Conservation (phyloP, 805 yeast species). For the Spathaspora arborariae region DNA sequence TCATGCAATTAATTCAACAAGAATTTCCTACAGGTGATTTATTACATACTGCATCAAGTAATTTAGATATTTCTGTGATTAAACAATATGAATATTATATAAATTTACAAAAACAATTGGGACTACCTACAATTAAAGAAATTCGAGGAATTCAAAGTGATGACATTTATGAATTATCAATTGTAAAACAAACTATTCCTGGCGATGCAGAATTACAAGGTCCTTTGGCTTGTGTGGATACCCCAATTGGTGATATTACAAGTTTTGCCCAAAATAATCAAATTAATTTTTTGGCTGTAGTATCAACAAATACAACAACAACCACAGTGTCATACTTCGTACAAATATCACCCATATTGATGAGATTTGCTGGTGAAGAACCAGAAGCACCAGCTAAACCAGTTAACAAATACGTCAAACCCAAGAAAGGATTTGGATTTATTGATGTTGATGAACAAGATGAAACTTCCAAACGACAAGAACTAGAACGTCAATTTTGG, state of each 20-base stretch:
- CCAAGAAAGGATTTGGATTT: conserved; percentile 28
- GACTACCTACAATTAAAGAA: conserved; percentile 12
- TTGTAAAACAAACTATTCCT: conserved; percentile 12
- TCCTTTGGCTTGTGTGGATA: conserved; percentile 11
- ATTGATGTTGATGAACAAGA: conserved; percentile 14
- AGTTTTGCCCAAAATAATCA: conserved; percentile 11
- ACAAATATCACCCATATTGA: conserved; percentile 27
- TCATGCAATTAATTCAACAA: conserved; percentile 11
- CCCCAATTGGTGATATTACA: conserved; percentile 7
- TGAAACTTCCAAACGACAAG: not conserved
- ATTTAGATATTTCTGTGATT: conserved; percentile 11
- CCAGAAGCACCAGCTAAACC: not conserved
- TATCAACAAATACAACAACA: conserved; percentile 1
- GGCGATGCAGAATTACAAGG: conserved; percentile 19
- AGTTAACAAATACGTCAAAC: conserved; percentile 13
- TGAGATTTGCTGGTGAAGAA: conserved; percentile 13
- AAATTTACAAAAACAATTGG: conserved; percentile 12
- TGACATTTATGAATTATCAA: conserved; percentile 8
- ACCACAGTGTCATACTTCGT: conserved; percentile 12
- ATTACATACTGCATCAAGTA: conserved; percentile 10
- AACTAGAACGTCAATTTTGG: conserved; percentile 12
- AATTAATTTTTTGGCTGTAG: conserved; percentile 14
- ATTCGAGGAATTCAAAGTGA: conserved; percentile 7
- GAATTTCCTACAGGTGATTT: conserved; percentile 10
- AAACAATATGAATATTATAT: conserved; percentile 16